A percentile compares a stretch with the other conserved stretches of the same genome.
phyloP scores from a whole-genome alignment of 2,329 filamentous ascomycete genomes.

The Pseudocercospora pini-densiflorae region DNA sequence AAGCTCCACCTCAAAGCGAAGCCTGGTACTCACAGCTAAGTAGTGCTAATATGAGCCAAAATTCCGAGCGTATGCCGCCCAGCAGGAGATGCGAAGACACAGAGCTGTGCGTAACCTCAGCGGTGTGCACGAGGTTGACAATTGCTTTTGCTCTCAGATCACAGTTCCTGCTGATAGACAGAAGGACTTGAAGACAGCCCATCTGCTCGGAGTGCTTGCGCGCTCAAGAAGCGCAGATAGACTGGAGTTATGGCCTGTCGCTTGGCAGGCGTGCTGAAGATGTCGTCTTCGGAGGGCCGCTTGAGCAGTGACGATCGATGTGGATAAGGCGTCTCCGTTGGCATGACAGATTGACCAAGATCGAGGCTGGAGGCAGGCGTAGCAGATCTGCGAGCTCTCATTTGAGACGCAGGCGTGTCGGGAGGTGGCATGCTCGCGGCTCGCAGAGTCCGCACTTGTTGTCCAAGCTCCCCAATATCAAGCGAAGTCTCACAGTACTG shows the following conservation, averaged over 20 bases:
- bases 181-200: constrained; percentile 32
- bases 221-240: constrained; percentile 24
- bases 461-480: constrained; percentile 1
- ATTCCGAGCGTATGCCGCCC: not conserved
- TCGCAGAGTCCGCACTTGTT: constrained; percentile 21
- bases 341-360: constrained; percentile 22
- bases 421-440: constrained; percentile 30
- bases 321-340: constrained; percentile 24
- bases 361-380: constrained; percentile 28
- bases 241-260: constrained; percentile 18
- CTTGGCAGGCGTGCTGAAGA: constrained; percentile 20
- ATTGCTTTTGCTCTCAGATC: not conserved
- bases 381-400: constrained; percentile 15
- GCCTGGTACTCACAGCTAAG: not conserved
- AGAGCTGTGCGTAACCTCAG: not conserved
- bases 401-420: constrained; percentile 26
- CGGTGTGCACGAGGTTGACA: not conserved
- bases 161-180: not conserved
- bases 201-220: constrained; percentile 31
- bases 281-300: constrained; percentile 14
- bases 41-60: not conserved
- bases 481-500: constrained; percentile 15
- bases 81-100: not conserved
- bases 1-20: not conserved
- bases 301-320: constrained; percentile 8